Conservation (phyloP, 2,329 filamentous ascomycete genomes). For the Cercospora janseana region DNA sequence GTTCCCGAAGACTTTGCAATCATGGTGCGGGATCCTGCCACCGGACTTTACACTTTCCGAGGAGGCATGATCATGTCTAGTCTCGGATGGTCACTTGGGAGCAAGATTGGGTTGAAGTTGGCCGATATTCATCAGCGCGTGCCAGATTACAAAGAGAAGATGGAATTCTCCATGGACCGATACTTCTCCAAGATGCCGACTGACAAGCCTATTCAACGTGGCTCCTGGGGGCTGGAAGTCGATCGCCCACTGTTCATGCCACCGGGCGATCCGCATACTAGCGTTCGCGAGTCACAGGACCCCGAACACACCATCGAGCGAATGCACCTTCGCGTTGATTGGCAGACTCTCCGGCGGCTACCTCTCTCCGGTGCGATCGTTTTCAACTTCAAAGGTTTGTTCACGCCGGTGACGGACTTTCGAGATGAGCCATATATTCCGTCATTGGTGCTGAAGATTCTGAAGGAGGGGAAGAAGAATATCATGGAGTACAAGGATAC, state of each 20-base stretch:
- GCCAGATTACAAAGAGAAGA: constrained; percentile 83
- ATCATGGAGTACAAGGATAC: constrained; percentile 80
- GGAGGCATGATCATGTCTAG: constrained; percentile 76
- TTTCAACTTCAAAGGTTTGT: constrained; percentile 87
- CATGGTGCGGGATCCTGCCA: constrained; percentile 67
- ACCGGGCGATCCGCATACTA: constrained; percentile 63
- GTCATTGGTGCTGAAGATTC: constrained; percentile 62
- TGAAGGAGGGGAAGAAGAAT: constrained; percentile 67
- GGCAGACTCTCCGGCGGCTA: constrained; percentile 79
- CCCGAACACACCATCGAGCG: constrained; percentile 57
- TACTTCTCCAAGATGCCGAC: constrained; percentile 77
- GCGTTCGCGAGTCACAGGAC: constrained; percentile 58
- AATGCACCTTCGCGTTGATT: constrained; percentile 73
- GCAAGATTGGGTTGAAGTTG: constrained; percentile 70
- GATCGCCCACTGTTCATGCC: constrained; percentile 74
- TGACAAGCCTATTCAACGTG: constrained; percentile 74
- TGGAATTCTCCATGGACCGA: constrained; percentile 85
- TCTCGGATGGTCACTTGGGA: constrained; percentile 73
- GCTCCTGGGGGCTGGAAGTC: constrained; percentile 79
- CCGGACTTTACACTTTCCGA: constrained; percentile 71
- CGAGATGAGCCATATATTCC: constrained; percentile 72
- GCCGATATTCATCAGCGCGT: constrained; percentile 70
- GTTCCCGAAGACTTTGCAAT: constrained; percentile 83
- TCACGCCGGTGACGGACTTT: constrained; percentile 70
- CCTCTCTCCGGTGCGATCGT: constrained; percentile 72